Evolutionary conservation across 768 basidiomycete genomes (phyloP), one percentile per base, ranked within the genome.

Genomic region (Leccinellum rugosiceps): DNA sequence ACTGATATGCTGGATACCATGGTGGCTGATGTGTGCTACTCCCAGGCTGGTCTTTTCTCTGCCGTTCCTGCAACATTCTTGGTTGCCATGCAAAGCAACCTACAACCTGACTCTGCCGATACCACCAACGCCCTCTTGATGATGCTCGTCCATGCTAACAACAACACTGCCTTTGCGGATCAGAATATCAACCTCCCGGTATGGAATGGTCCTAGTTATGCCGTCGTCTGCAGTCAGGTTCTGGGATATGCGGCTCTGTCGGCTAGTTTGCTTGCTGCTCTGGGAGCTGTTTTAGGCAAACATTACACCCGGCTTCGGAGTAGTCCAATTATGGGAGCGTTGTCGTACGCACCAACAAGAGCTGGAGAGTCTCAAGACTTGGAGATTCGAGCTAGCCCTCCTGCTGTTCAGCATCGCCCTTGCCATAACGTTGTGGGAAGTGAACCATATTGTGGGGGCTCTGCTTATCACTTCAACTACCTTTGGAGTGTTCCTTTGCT

Each of bases 41-140:
- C 25, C 41, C 35, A 78, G 76, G 72, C 75, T 32, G 77, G 77
- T 69, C 65, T 78, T 11, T 78, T 78, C 61, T 76, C 76, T 23
- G 71, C 75, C 4, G 72, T 71, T 1, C 66, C 76, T 14, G 74
- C 72, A 3, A 67, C 76, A 2, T 78, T 78, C 53, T 69, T 74
- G 6, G 67, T 76, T 17, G 70, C 75, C 51, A 74, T 71, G 15
- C 73, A 76, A 55, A 63, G 69, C 32, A 58, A 64, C 30, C 66
- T 78, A 11, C 54, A 68, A n/a, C 67, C 65, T 45, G 63, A 77
- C 51, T 63, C 73, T 2, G 52, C 56, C 26, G 66, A 69, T 8
- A 59, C 58, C n/a, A 68, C 67, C 10, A 61, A 60, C n/a, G 61
- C 56, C 45, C 66, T 73, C 51, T 62, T 77, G 23, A 63, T 63